Evolutionary conservation across 2,329 filamentous ascomycete genomes (phyloP), one percentile per base, ranked within the genome.

Genomic region (Cladophialophora bantiana): DNA sequence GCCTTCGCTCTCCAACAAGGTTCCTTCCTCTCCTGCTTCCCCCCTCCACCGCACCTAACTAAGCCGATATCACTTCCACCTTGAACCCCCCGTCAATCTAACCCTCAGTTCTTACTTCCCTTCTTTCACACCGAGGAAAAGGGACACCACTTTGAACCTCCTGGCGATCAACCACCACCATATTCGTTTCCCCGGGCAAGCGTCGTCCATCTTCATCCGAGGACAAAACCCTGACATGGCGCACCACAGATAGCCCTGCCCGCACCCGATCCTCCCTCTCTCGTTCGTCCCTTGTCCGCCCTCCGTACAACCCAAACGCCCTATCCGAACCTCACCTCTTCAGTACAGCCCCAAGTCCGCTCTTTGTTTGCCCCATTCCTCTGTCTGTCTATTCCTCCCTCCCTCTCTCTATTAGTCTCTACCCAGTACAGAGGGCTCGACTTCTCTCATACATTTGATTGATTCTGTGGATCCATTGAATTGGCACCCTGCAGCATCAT

Each of bases 401-500:
- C 40, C 48, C 50, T 48, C 12, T 26, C 45, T 26, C 2, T 26
- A 26, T 3, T 26, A 20, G 10, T 42, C 9, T 35, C 52, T 48
- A n/a, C 45, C 34, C 31, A 35, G 3, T 7, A 40, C 45, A n/a
- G 45, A 61, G 31, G 7, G 13, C 7, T 38, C 32, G 12, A 20
- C 45, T 38, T 5, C 31, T 31, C 26, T 53, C 32, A 18, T n/a
- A 40, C 4, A 20, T n/a, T 53, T 57, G 64, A 66, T 53, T 57
- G 64, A 66, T 58, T 65, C 71, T 73, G 71, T 60, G 66, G 71
- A 72, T 63, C 71, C 71, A 73, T 73, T 73, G 45, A 68, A 31
- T 73, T 73, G 71, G 71, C 67, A 66, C 61, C 45, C 70, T 70
- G 66, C 67, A 72, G 79, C 68, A 73, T 76, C 55, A 79, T 80